These are phyloP conservation scores for Tetrahymena borealis DNA, from an alignment of 73 alveolate species.

Conservation along the genomic window DNA sequence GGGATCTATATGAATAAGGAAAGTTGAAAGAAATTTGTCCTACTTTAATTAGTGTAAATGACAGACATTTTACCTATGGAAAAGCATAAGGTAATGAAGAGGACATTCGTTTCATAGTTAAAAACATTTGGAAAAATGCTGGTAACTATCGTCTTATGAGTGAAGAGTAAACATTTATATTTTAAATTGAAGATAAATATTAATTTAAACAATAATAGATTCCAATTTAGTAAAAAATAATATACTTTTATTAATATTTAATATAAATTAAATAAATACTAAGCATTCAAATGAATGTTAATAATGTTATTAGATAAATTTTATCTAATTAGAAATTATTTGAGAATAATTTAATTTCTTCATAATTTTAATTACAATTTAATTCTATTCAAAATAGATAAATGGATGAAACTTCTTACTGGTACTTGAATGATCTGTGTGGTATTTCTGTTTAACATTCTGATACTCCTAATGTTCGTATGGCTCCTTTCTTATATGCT, in stretches of 20 bases:
- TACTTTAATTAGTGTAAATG: constrained; percentile 40
- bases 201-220: too few relatives aligned
- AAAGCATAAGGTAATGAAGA: constrained; percentile 41
- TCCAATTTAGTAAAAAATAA: too few relatives aligned
- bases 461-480: constrained; percentile 79
- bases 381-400: not conserved
- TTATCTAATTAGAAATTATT: too few relatives aligned
- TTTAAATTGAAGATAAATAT: too few relatives aligned
- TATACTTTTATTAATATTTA: too few relatives aligned
- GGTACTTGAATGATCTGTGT: constrained; percentile 90
- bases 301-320: too few relatives aligned
- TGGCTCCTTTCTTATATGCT: constrained; percentile 82
- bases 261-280: too few relatives aligned
- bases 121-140: constrained; percentile 67
- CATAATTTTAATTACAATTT: not conserved
- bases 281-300: too few relatives aligned
- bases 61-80: constrained; percentile 19
- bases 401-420: constrained; percentile 82
- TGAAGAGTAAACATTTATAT: constrained; percentile 6
- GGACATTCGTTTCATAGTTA: constrained; percentile 47
- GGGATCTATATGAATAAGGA: constrained; percentile 26
- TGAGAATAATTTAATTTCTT: not conserved
- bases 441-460: constrained; percentile 83
- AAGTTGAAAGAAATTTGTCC: constrained; percentile 43
- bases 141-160: constrained; percentile 79